Conservation (phyloP, 1,139 yeast species). For the Entelexis sorbosivorans region DNA sequence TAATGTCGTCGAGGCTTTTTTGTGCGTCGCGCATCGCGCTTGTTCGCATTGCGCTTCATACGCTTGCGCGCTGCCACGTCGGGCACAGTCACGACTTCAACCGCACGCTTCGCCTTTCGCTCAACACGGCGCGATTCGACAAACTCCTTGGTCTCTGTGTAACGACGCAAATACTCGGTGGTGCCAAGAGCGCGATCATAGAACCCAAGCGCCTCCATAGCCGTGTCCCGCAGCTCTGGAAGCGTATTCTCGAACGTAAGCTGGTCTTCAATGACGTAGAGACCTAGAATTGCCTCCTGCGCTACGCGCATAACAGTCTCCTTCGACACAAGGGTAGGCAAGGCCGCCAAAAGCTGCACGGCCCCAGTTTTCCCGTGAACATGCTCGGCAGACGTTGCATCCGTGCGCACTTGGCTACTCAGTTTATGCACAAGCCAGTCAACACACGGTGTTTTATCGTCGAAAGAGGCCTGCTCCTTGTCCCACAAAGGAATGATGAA, state of each 20-base stretch:
- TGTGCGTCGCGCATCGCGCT: slow-evolving; percentile 54
- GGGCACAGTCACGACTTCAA: slow-evolving; percentile 68
- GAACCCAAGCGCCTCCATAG: slow-evolving; percentile 59
- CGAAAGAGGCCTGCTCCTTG: slow-evolving; percentile 26
- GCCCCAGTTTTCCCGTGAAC: slow-evolving; percentile 53
- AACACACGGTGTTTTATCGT: slow-evolving; percentile 23
- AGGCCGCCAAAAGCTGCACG: slow-evolving; percentile 32
- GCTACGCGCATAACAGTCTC: slow-evolving; percentile 23
- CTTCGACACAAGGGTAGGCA: slow-evolving; percentile 25
- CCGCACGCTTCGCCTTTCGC: slow-evolving; percentile 64
- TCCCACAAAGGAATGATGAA: slow-evolving; percentile 57
- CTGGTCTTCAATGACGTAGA: slow-evolving; percentile 42
- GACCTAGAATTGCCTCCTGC: slow-evolving; percentile 41
- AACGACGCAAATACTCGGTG: slow-evolving; percentile 54
- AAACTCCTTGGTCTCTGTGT: slow-evolving; percentile 49
- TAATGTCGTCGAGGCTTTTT: slow-evolving; percentile 24
- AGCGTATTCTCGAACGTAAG: slow-evolving; percentile 34
- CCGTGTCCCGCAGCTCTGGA: slow-evolving; percentile 46
- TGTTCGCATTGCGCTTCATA: slow-evolving; percentile 60
- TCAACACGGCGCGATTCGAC: slow-evolving; percentile 59
- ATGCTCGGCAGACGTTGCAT: slow-evolving; percentile 37
- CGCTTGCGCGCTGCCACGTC: slow-evolving; percentile 69
- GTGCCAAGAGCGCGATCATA: slow-evolving; percentile 64
- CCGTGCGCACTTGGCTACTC: slow-evolving; percentile 51
- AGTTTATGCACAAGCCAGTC: slow-evolving; percentile 55